Conservation (phyloP, 2,329 filamentous ascomycete species). For the Biscogniauxia mediterranea region DNA sequence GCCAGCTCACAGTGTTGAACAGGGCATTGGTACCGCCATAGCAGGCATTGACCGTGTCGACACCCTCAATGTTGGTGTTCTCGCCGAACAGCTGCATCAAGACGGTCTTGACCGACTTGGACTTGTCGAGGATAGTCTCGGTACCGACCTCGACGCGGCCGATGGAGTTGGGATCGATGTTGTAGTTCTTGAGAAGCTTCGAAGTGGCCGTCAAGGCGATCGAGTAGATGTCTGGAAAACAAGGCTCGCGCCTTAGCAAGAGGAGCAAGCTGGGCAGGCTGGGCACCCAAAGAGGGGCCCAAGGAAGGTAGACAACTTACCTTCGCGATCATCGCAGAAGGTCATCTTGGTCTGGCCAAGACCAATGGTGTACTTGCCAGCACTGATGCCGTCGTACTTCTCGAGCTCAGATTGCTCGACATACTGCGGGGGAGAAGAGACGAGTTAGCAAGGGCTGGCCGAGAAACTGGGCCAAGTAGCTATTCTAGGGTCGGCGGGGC, state of each 20-base stretch:
- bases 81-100: constrained; percentile 84
- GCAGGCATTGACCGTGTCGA: constrained; percentile 82
- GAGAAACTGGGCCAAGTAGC: too few species aligned
- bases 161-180: constrained; percentile 74
- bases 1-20: constrained; percentile 81
- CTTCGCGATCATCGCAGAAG: constrained; percentile 88
- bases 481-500: neutral
- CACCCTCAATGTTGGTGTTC: constrained; percentile 81
- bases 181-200: constrained; percentile 78
- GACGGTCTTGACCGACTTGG: constrained; percentile 86
- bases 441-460: constrained; percentile 18
- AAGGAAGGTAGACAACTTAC: constrained; percentile 46
- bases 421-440: constrained; percentile 53
- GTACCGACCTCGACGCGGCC: constrained; percentile 83
- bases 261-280: neutral
- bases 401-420: constrained; percentile 81
- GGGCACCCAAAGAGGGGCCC: neutral
- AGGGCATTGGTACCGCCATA: constrained; percentile 84
- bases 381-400: constrained; percentile 79
- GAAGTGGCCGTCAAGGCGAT: constrained; percentile 75
- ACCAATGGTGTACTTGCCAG: constrained; percentile 88
- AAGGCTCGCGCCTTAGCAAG: constrained; percentile 6
- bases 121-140: constrained; percentile 84
- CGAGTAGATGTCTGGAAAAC: constrained; percentile 75
- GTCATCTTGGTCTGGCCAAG: constrained; percentile 90